Conservation (phyloP, 352 stramenopile genomes). For the Salisapilia sapeloensis region DNA sequence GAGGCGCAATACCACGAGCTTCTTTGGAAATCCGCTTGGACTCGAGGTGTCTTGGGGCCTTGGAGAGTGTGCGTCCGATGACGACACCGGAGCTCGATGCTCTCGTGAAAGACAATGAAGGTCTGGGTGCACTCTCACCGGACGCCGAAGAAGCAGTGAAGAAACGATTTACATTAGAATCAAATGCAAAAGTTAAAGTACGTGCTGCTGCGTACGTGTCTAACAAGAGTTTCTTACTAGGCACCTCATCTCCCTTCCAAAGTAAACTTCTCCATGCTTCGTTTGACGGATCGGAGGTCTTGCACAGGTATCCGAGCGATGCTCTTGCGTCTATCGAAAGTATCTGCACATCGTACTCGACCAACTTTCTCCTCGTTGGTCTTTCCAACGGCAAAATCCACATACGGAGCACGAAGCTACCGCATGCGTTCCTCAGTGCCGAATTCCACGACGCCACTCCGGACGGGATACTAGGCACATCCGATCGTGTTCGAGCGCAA, state of each 20-base stretch:
- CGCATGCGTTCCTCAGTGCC: constrained; percentile 47
- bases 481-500: no score
- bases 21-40: no score
- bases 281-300: constrained; percentile 8
- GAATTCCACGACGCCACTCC: constrained; percentile 50
- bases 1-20: background rate
- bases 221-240: constrained; percentile 23
- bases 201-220: constrained; percentile 21
- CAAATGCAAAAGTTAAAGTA: no score
- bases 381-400: constrained; percentile 71
- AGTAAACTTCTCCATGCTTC: constrained; percentile 17
- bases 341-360: constrained; percentile 22
- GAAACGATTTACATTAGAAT: background rate
- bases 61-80: no score
- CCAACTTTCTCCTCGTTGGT: constrained; percentile 58
- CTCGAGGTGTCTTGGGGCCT: no score
- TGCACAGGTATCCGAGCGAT: constrained; percentile 26
- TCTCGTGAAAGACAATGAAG: constrained; percentile 2
- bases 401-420: constrained; percentile 24
- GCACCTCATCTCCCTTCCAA: constrained; percentile 16
- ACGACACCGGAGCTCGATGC: background rate
- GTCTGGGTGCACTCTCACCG: no score
- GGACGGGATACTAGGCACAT: no score
- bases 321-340: constrained; percentile 12
- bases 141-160: background rate